Evolutionary conservation across 2,329 filamentous ascomycete species (phyloP).

Genomic region (Cytospora leucostoma): DNA sequence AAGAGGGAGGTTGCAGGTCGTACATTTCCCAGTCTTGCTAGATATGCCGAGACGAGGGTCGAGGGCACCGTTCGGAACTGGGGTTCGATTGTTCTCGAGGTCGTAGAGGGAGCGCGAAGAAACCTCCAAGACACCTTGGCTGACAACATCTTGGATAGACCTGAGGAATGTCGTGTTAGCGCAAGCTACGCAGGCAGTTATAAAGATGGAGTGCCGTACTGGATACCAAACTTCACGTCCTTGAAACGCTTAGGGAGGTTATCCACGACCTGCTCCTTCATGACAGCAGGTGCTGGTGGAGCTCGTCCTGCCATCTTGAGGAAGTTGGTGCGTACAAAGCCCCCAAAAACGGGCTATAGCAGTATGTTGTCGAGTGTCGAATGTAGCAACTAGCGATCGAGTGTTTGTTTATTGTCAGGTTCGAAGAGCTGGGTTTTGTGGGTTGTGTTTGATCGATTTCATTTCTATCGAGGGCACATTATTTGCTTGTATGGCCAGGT

Average conservation of each 20-base stretch:
- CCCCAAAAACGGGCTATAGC: not conserved
- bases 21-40: slow-evolving; percentile 75
- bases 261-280: slow-evolving; percentile 90
- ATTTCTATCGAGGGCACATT: slow-evolving; percentile 19
- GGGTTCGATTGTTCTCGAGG: slow-evolving; percentile 69
- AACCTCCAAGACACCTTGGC: slow-evolving; percentile 91
- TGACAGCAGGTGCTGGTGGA: slow-evolving; percentile 37
- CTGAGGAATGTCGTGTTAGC: slow-evolving; percentile 42
- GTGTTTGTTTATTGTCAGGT: slow-evolving; percentile 10
- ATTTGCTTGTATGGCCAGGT: not conserved
- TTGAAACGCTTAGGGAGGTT: slow-evolving; percentile 88
- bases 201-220: slow-evolving; percentile 54
- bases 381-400: not conserved
- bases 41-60: slow-evolving; percentile 89
- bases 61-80: slow-evolving; percentile 81
- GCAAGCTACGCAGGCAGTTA: slow-evolving; percentile 1
- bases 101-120: slow-evolving; percentile 95
- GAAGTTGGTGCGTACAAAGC: not conserved
- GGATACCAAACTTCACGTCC: slow-evolving; percentile 90
- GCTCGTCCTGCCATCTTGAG: slow-evolving; percentile 30
- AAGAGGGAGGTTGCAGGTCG: slow-evolving; percentile 79
- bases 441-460: not conserved
- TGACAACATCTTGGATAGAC: slow-evolving; percentile 91
- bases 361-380: not conserved
- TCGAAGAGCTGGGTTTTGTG: not conserved